Base-by-base conservation (phyloP, 2,329 filamentous ascomycete species). In the Salinomyces thailandicus region DNA sequence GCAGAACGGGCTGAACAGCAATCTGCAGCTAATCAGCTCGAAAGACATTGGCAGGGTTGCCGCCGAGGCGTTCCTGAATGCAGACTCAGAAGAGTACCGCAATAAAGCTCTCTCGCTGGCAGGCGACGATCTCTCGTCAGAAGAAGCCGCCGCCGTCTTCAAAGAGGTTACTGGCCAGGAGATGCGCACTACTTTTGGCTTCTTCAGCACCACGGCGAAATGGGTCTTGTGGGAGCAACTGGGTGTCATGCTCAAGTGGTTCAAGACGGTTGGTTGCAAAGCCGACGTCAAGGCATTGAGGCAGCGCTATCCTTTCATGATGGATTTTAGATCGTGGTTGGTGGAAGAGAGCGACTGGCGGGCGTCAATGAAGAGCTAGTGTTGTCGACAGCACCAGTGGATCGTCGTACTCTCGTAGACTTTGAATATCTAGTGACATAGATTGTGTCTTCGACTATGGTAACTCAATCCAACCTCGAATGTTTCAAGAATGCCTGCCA, bases 111-210 rank as follows among this genome's bases (percentile, higher is more conserved):
- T 72, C 26, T 64, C 66, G 4, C 49, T 75, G 14, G 72, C 71
- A 0, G 71, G 71, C 2, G 71, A 72, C 44, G 67, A 71, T 32
- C 49, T 74, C 20, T 68, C 63, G 0, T 65, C 65, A 37, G 57
- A 60, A 0, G 57, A 71, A 40, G 61, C 69, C 37, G 59, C 53
- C 18, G 52, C 55, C 15, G 59, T 62, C 13, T 73, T 72, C 48
- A 59, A 67, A 53, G 51, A 61, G 15, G 61, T 59, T 18, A 66
- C 64, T 3, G 70, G 69, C 0, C 50, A 58, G 20, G 52, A 60
- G 3, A 53, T 68, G 12, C 67, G 67, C 0, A 54, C 49, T 18
- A 64, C 62, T 1, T 73, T 62, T 37, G 47, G 54, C 3, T 50
- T 67, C 14, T 41, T 72, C 7, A 60, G 56, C 1, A 54, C 48